A percentile compares a stretch with the other conserved stretches of the same genome.
Conservation (phyloP, 345 rosid species). For the Triadica sebifera region DNA sequence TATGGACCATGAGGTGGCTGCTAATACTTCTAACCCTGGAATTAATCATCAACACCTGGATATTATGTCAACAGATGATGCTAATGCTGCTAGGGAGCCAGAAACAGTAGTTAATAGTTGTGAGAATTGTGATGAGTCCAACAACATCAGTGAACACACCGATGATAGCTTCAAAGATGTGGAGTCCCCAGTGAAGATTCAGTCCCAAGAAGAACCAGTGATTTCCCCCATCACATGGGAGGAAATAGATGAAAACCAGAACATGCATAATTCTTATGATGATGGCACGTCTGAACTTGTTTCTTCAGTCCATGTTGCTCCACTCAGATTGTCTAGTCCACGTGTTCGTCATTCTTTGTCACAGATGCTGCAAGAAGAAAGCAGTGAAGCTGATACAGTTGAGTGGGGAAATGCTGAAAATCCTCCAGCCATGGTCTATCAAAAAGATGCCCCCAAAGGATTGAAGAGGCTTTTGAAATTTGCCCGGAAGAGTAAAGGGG, state of each 20-base stretch:
- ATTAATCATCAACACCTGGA: slow-evolving; percentile 28
- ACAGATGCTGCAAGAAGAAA: slow-evolving; percentile 75
- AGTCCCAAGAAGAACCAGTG: slow-evolving; percentile 42
- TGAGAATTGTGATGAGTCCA: slow-evolving; percentile 26
- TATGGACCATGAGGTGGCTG: slow-evolving; percentile 32
- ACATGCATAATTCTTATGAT: slow-evolving; percentile 26
- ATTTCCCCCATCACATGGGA: slow-evolving; percentile 66
- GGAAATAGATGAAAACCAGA: slow-evolving; percentile 49
- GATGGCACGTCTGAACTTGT: slow-evolving; percentile 29
- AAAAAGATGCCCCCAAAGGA: slow-evolving; percentile 66
- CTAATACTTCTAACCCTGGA: slow-evolving; percentile 23
- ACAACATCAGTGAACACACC: slow-evolving; percentile 26
- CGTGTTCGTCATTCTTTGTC: slow-evolving; percentile 66
- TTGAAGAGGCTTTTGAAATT: slow-evolving; percentile 67
- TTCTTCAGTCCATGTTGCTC: slow-evolving; percentile 30
- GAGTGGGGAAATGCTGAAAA: slow-evolving; percentile 76
- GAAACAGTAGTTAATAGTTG: slow-evolving; percentile 28
- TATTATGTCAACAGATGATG: slow-evolving; percentile 18
- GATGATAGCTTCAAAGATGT: slow-evolving; percentile 27
- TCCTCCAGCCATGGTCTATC: slow-evolving; percentile 53
- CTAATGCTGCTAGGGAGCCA: slow-evolving; percentile 25
- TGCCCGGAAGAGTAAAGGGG: slow-evolving; percentile 66
- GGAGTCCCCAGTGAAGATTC: slow-evolving; percentile 15
- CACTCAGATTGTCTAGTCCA: slow-evolving; percentile 43
- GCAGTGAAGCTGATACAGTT: slow-evolving; percentile 48